Percentiles rank a stretch among this genome's conserved stretches.
These are phyloP conservation scores for Metschnikowia santaceciliae DNA, from an alignment of 805 yeast genomes.

Conservation along the genomic window DNA sequence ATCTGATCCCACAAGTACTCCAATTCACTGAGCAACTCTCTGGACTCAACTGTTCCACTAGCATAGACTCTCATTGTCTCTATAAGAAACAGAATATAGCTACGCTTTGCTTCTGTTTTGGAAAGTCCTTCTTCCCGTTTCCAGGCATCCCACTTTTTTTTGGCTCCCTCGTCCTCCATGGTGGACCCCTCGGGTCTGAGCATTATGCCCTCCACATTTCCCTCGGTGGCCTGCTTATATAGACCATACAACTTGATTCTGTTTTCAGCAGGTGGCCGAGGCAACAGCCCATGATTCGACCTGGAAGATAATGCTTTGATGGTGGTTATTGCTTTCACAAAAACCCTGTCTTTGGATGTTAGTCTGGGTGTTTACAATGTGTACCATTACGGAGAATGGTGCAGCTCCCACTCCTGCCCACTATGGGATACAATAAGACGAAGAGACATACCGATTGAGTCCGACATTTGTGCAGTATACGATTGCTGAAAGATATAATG, in stretches of 20 bases:
- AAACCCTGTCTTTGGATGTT: constrained; percentile 58
- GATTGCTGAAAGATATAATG: neutral
- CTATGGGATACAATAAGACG: neutral
- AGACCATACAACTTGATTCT: constrained; percentile 72
- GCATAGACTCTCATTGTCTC: constrained; percentile 72
- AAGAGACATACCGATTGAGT: constrained; percentile 40
- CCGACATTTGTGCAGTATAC: constrained; percentile 36
- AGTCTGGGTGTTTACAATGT: constrained; percentile 10
- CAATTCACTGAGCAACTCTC: constrained; percentile 61
- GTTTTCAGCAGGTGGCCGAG: constrained; percentile 72
- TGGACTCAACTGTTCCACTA: constrained; percentile 60
- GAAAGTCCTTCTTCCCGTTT: constrained; percentile 64
- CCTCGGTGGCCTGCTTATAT: constrained; percentile 88
- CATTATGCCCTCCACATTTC: constrained; percentile 69
- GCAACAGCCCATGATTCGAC: constrained; percentile 57
- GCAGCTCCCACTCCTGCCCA: neutral
- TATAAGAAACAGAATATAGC: constrained; percentile 63
- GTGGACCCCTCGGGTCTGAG: constrained; percentile 58
- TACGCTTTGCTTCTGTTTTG: constrained; percentile 67
- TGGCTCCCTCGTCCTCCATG: constrained; percentile 62
- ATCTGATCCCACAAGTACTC: constrained; percentile 75
- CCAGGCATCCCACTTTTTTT: constrained; percentile 86
- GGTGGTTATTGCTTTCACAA: constrained; percentile 77
- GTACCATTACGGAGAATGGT: neutral
- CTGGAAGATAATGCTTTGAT: constrained; percentile 67